Evolutionary conservation across 129 eudicot species (phyloP), one percentile per base, ranked within the genome.

Genomic region (Tanacetum coccineum): DNA sequence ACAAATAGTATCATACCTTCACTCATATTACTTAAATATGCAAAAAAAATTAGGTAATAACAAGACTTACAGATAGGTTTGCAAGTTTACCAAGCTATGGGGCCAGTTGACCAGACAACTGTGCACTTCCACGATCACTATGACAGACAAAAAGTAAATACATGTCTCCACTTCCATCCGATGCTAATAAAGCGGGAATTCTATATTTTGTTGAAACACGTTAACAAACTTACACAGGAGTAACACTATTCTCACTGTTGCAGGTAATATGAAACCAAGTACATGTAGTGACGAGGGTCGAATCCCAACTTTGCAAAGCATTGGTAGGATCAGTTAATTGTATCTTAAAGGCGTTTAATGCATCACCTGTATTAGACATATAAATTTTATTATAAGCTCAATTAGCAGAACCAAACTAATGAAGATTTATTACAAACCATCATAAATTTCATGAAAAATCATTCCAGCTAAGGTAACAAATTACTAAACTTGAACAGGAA

Each of bases 271-370:
- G 84, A 77, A 70, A 80, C 96, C 96, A 88, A 42, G 81, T 76
- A 70, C 96, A 88, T 22, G 96, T 92, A 79, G 78, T 85, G 28
- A 76, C 83, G 53, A 78, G 85, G 28, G 87, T 85, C 2, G 83
- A 49, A 81, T 88, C 79, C 92, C 92, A 88, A 79, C 95, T 90
- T 81, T 90, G 91, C 55, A 87, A 83, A 60, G 80, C 89, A 68
- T 71, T 79, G 65, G 60, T 78, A 42, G 92, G 91, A 82, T 90
- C 97, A 0, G n/a, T 69, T 72, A 90, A 78, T 52, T 66, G 69
- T 12, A 21, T 64, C 82, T 72, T 87, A 46, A 80, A 74, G n/a
- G 87, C 81, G 79, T 72, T 76, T 82, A 90, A 69, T 36, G 95
- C 95, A 74, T 90, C 97, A 66, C 88, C 97, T 90, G 71, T 75